These are phyloP conservation scores for Lepiota venenata DNA, from an alignment of 768 basidiomycete species.

Conservation along the genomic window DNA sequence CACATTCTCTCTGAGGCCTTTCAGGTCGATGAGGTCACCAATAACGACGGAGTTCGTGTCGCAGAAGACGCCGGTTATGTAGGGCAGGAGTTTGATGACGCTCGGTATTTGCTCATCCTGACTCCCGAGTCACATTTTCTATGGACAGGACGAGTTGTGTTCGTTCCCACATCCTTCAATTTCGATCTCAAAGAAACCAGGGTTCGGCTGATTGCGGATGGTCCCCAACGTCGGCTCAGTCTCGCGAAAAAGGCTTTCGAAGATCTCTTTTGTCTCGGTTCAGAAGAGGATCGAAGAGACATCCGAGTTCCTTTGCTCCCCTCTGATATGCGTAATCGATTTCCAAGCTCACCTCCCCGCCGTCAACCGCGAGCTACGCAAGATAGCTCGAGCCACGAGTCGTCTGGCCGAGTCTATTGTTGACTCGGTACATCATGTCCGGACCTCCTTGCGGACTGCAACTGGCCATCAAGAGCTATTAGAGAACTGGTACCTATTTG, in stretches of 20 bases:
- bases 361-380: slow-evolving; percentile 86
- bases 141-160: slow-evolving; percentile 88
- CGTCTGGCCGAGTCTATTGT: slow-evolving; percentile 91
- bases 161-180: slow-evolving; percentile 75
- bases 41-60: slow-evolving; percentile 49
- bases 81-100: slow-evolving; percentile 52
- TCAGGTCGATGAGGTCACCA: slow-evolving; percentile 62
- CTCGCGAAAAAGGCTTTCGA: slow-evolving; percentile 76
- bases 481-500: slow-evolving; percentile 94
- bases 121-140: slow-evolving; percentile 85
- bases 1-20: slow-evolving; percentile 85
- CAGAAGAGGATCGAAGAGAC: slow-evolving; percentile 58
- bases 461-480: slow-evolving; percentile 78
- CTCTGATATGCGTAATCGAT: slow-evolving; percentile 58
- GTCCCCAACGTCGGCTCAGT: slow-evolving; percentile 71
- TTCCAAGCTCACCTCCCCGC: slow-evolving; percentile 87
- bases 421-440: slow-evolving; percentile 86
- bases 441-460: slow-evolving; percentile 56
- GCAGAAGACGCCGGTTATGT: slow-evolving; percentile 36
- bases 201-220: slow-evolving; percentile 91
- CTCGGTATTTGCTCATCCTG: slow-evolving; percentile 79
- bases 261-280: slow-evolving; percentile 56
- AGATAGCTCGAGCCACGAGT: slow-evolving; percentile 87
- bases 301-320: slow-evolving; percentile 17
- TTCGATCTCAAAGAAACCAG: slow-evolving; percentile 82